Percentiles rank a stretch among this genome's conserved stretches.
These are phyloP conservation scores for Thozetella sp. DNA, from an alignment of 495 filamentous ascomycete genomes.

Conservation along the genomic window DNA sequence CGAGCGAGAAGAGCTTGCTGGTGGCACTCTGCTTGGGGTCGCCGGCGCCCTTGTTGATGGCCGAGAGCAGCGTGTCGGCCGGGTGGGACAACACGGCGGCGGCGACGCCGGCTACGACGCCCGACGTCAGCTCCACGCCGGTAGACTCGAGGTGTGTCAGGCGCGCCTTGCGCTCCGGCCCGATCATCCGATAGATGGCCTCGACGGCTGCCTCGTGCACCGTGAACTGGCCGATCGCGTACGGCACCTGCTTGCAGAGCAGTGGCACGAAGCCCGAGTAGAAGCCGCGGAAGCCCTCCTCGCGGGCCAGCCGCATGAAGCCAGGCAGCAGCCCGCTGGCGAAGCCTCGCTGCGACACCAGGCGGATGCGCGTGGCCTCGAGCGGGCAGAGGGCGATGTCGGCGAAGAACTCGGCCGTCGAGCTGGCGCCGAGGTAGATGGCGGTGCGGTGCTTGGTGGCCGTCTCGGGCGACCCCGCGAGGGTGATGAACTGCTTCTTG, in stretches of 20 bases:
- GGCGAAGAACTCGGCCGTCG: slow-evolving; percentile 75
- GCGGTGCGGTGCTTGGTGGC: slow-evolving; percentile 70
- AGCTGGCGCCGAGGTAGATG: slow-evolving; percentile 74
- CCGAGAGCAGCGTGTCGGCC: slow-evolving; percentile 86
- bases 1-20: slow-evolving; percentile 33
- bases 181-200: slow-evolving; percentile 30
- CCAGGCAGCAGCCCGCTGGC: slow-evolving; percentile 65
- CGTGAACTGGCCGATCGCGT: slow-evolving; percentile 34
- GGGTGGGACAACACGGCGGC: slow-evolving; percentile 86
- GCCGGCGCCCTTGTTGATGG: slow-evolving; percentile 78
- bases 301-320: slow-evolving; percentile 67
- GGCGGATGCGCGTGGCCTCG: slow-evolving; percentile 77
- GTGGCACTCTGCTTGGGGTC: slow-evolving; percentile 29
- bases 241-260: slow-evolving; percentile 70
- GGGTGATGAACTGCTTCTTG: slow-evolving; percentile 75
- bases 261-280: slow-evolving; percentile 80
- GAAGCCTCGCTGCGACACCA: slow-evolving; percentile 73
- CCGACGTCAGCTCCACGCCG: slow-evolving; percentile 77
- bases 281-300: slow-evolving; percentile 73
- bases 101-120: slow-evolving; percentile 85
- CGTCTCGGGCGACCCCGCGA: slow-evolving; percentile 60
- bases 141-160: slow-evolving; percentile 53
- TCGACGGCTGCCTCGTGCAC: slow-evolving; percentile 35
- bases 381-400: slow-evolving; percentile 78
- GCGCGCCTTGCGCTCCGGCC: slow-evolving; percentile 28